A percentile compares a stretch with the other conserved stretches of the same genome.
Conservation (phyloP, 1,139 yeast genomes). For the Protomyces inundatus region DNA sequence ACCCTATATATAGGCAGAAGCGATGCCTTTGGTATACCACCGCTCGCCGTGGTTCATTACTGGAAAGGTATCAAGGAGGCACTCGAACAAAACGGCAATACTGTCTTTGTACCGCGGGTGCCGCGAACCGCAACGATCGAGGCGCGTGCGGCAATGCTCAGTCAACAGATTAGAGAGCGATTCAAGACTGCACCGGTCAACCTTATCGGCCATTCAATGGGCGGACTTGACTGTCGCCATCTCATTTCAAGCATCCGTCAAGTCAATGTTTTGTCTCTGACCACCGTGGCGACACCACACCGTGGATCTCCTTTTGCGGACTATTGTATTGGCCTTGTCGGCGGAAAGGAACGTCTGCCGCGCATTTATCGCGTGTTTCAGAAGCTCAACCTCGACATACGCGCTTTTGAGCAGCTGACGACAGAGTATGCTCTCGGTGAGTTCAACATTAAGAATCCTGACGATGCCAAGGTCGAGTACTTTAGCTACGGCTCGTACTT, state of each 20-base stretch:
- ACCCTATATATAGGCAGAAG: conserved; percentile 37
- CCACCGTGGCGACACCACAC: conserved; percentile 86
- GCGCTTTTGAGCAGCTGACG: conserved; percentile 40
- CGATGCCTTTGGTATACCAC: conserved; percentile 34
- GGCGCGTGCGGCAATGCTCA: conserved; percentile 58
- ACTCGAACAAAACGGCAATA: conserved; percentile 56
- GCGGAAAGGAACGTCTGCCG: conserved; percentile 8
- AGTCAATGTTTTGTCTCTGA: conserved; percentile 48
- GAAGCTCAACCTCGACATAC: conserved; percentile 17
- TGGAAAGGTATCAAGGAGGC: conserved; percentile 75
- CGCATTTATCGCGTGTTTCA: conserved; percentile 5
- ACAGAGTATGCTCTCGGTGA: conserved; percentile 46
- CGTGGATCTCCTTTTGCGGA: conserved; percentile 82
- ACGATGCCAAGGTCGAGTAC: conserved; percentile 62
- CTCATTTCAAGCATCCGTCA: conserved; percentile 54
- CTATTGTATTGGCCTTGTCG: conserved; percentile 37
- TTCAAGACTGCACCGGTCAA: conserved; percentile 45
- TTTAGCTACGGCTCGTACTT: conserved; percentile 70
- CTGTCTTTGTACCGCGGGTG: conserved; percentile 67
- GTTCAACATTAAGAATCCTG: conserved; percentile 51
- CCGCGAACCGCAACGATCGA: conserved; percentile 77
- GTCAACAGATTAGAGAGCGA: conserved; percentile 49
- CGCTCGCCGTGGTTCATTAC: conserved; percentile 44
- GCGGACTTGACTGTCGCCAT: conserved; percentile 80
- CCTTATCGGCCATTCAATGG: conserved; percentile 87